Conservation (phyloP, 2,329 filamentous ascomycete species). For the Phoma sp. region DNA sequence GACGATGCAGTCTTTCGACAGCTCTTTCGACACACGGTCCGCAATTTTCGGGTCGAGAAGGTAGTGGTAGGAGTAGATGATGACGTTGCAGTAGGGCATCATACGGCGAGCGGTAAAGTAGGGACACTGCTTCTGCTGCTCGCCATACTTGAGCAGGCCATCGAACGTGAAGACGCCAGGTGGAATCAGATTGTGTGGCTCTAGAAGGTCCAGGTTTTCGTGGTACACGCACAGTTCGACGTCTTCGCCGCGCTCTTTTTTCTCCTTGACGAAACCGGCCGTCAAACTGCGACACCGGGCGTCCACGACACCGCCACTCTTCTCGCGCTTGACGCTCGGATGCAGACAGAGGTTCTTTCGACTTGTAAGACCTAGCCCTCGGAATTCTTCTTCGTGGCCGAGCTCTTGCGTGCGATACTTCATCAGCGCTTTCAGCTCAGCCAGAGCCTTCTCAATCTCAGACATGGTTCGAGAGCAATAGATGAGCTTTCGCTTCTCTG, state of each 20-base stretch:
- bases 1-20: conserved; percentile 97
- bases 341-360: conserved; percentile 97
- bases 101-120: conserved; percentile 96
- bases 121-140: conserved; percentile 94
- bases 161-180: conserved; percentile 97
- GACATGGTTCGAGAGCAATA: conserved; percentile 99
- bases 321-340: conserved; percentile 93
- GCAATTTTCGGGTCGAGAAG: conserved; percentile 97
- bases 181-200: conserved; percentile 92
- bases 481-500: conserved; percentile 92
- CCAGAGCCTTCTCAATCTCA: conserved; percentile 96
- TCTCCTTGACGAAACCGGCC: conserved; percentile 96
- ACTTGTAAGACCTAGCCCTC: conserved; percentile 89
- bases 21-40: conserved; percentile 89
- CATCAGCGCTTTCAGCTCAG: conserved; percentile 91
- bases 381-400: conserved; percentile 90
- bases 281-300: conserved; percentile 95
- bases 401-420: conserved; percentile 89
- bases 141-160: conserved; percentile 84
- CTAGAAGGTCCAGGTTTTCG: conserved; percentile 94
- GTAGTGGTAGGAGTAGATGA: conserved; percentile 99
- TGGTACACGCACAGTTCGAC: conserved; percentile 96
- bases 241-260: conserved; percentile 92
- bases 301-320: conserved; percentile 92
- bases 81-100: conserved; percentile 99